Base-by-base conservation (phyloP, 2,329 filamentous ascomycete genomes). In the Orbilia blumenaviensis region DNA sequence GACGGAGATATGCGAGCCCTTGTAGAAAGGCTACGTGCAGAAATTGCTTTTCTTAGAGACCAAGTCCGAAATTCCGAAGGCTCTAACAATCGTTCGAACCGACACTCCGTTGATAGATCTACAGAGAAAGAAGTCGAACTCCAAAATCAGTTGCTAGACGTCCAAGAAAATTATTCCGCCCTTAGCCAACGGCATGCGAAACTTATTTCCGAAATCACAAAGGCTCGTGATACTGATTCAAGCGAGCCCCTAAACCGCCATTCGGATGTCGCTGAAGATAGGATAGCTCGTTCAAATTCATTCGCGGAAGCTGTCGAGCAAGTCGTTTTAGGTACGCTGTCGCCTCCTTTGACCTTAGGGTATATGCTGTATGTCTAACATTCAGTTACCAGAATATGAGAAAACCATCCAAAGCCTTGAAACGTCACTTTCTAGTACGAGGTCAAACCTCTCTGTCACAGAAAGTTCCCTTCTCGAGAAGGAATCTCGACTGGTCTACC, bases 361-460 rank as follows among this genome's bases (percentile, higher is more conserved):
- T n/a, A 12, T 14, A 0, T 27, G 16, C 21, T 38, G 9, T n/a
- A n/a, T n/a, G n/a, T n/a, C 71, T 68, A 58, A 75, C 16, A n/a
- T 23, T 3, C 16, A 1, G 42, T 27, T 25, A n/a, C 32, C 32
- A 78, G 95, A 99, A 83, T 99, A 99, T 82, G 96, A 99, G 83
- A 98, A 96, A 86, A 99, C 96, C 0, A 99, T 99, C 58, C 94
- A 98, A 82, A 91, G 89, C 63, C 87, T 99, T 14, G 95, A 99
- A 83, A 90, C 93, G 60, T 97, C 94, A 1, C 88, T 99, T 12
- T 94, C 94, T 0, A 95, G 89, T 81, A 98, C 95, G 0, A 89
- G 95, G 69, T 87, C 91, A 34, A 93, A 92, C 0, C 86, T 99
- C 27, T 91, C 95, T 9, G 90, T 86, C 78, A 94, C 92, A 0